Base-by-base conservation (phyloP, 495 filamentous ascomycete species). In the Xanthoparmelia taractica region DNA sequence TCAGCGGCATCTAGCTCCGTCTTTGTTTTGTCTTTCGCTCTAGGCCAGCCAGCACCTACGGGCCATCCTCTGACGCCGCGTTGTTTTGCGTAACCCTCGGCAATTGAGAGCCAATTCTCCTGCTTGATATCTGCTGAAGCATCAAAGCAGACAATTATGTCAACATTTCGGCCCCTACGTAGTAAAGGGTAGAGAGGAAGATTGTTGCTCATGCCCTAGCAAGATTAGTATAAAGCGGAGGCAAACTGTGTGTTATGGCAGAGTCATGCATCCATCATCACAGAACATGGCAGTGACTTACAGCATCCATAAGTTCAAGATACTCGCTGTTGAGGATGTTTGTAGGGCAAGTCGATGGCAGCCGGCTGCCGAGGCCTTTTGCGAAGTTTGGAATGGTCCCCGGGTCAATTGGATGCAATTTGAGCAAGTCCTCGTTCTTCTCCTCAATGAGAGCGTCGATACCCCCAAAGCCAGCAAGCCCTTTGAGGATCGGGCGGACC, bases 61-160 rank as follows among this genome's bases (percentile, higher is more conserved):
- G 94, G 94, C 94, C 94, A 98, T 29, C 92, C 92, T 73, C 90
- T 91, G 68, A 97, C 84, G 20, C 87, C 88, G 57, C 92, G 84
- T 71, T 96, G 92, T 37, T 82, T 81, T 4, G 91, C 93, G 68
- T 97, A 98, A 27, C 92, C 92, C 60, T 97, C 94, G 18, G 87
- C 89, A 7, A 92, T 89, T 18, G 87, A 90, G 45, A 97, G 85
- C 94, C 94, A 97, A 70, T 98, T 94, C 64, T 92, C 89, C 33
- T 84, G 87, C 69, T 88, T 88, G 59, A 92, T 86, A 63, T 95
- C 90, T 38, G 91, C 89, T 8, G 85, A 89, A 2, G 88, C 88
- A 71, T 96, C 91, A 67, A 96, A 95, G 23, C 89, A 88, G 29
- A 98, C 82, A n/a, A 98, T 77, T 47, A 98, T 81, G 68, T 98